Evolutionary conservation across 371 early-diverging fungal genomes (phyloP).

Genomic region (Mucor piriformis): DNA sequence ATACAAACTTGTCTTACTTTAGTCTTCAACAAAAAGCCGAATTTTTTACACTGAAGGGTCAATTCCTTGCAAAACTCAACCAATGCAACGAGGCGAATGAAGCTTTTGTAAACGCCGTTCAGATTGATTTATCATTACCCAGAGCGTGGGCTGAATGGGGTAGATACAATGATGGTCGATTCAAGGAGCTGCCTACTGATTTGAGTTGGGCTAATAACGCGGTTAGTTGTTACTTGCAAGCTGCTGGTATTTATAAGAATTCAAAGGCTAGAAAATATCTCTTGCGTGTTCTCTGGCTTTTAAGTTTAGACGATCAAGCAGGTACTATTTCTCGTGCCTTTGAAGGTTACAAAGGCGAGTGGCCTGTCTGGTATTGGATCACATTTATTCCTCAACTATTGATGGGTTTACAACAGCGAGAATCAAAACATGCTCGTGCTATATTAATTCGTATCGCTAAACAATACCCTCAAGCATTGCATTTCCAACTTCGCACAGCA

Average conservation of each 20-base stretch:
- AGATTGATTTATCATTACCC: slow-evolving; percentile 86
- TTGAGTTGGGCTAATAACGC: slow-evolving; percentile 88
- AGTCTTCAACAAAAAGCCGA: slow-evolving; percentile 93
- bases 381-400: slow-evolving; percentile 97
- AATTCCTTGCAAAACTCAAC: slow-evolving; percentile 86
- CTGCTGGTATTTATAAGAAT: slow-evolving; percentile 88
- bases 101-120: slow-evolving; percentile 92
- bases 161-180: slow-evolving; percentile 89
- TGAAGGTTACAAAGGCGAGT: slow-evolving; percentile 88
- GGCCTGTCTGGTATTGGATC: slow-evolving; percentile 97
- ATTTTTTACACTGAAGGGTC: slow-evolving; percentile 95
- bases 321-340: slow-evolving; percentile 80
- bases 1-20: slow-evolving; percentile 97
- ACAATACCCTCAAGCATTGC: slow-evolving; percentile 85
- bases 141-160: slow-evolving; percentile 99
- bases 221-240: slow-evolving; percentile 96
- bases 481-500: slow-evolving; percentile 88
- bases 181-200: slow-evolving; percentile 81
- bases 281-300: slow-evolving; percentile 93
- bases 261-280: slow-evolving; percentile 89
- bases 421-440: slow-evolving; percentile 77
- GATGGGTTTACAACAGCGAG: slow-evolving; percentile 74
- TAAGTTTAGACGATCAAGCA: slow-evolving; percentile 84
- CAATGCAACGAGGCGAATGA: slow-evolving; percentile 91
- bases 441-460: slow-evolving; percentile 94